Evolutionary conservation across 2,329 filamentous ascomycete species (phyloP), one percentile per base, ranked within the genome.

Genomic region (Fusarium sp.): DNA sequence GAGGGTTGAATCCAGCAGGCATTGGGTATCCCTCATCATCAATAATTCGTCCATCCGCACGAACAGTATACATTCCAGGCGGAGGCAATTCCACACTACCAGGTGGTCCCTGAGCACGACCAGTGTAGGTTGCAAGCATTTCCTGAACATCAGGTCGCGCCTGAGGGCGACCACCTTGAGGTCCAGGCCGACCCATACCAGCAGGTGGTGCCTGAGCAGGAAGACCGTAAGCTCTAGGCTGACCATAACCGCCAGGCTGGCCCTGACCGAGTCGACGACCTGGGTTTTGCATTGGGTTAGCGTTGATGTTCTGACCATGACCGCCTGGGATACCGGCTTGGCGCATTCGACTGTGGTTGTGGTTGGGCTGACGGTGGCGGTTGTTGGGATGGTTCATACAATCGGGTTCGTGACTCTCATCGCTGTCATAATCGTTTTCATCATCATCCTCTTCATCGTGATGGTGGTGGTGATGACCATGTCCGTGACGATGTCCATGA

Each of bases 401-500:
- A n/a, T 38, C 34, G 1, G 34, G 34, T 0, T 38, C 34, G 34
- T 38, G 29, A 30, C 29, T 30, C 5, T 30, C 29, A 7, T 30
- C 29, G 29, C 29, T 30, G 12, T 30, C 29, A 15, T 15, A 30
- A 30, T 30, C 29, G 6, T 30, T 14, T 6, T 15, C 14, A 3
- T 30, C 29, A 0, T 30, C 6, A 3, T 38, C 10, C 1, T n/a
- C 9, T n/a, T 38, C 3, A 4, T 38, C 9, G 10, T n/a, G 18
- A 38, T 38, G 34, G 18, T n/a, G 18, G 18, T 38, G 34, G 10
- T 34, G 16, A 18, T 34, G 32, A 6, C 27, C 27, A 12, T 38
- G 32, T 2, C 5, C 9, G 6, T 34, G 16, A 3, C 10, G 4
- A 12, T 5, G 27, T 2, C 16, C 32, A 0, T 8, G 16, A 8